Conservation (phyloP, 331 rosid species). For the Pyrus hybrid region DNA sequence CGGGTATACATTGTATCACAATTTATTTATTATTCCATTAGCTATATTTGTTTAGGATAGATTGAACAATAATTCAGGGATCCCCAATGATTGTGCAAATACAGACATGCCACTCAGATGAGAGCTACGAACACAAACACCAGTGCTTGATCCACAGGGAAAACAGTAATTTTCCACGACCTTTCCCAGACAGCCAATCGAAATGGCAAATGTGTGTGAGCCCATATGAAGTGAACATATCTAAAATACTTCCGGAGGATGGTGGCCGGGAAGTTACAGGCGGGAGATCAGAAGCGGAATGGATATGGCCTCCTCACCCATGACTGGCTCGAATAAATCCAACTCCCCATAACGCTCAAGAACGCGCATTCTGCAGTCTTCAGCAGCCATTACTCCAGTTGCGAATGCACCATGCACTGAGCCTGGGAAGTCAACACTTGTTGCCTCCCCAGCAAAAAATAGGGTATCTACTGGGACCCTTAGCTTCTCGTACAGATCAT, state of each 20-base stretch:
- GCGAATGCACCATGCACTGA: constrained; percentile 90
- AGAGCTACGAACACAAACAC: neutral
- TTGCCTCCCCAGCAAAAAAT: constrained; percentile 97
- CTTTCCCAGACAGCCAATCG: constrained; percentile 10
- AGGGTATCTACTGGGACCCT: constrained; percentile 90
- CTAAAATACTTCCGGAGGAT: neutral
- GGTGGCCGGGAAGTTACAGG: constrained; percentile 25
- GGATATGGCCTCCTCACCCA: constrained; percentile 60
- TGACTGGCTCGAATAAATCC: constrained; percentile 69
- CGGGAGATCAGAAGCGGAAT: constrained; percentile 84
- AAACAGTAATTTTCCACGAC: constrained; percentile 5
- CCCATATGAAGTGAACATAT: neutral
- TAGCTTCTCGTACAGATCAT: constrained; percentile 78
- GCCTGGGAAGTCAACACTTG: constrained; percentile 63
- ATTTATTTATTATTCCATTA: neutral
- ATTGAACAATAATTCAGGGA: too few species aligned
- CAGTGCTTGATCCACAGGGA: neutral
- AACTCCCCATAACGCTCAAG: constrained; percentile 84
- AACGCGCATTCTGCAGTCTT: constrained; percentile 95
- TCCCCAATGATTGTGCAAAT: neutral
- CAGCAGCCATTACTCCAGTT: constrained; percentile 96
- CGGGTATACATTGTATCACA: neutral
- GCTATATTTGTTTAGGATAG: neutral
- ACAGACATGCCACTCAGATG: neutral
- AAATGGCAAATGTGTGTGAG: constrained; percentile 1